Percentiles rank a stretch among this genome's conserved stretches.
Evolutionary conservation across 2,329 filamentous ascomycete genomes (phyloP).

Genomic region (Ophiocordyceps australis): DNA sequence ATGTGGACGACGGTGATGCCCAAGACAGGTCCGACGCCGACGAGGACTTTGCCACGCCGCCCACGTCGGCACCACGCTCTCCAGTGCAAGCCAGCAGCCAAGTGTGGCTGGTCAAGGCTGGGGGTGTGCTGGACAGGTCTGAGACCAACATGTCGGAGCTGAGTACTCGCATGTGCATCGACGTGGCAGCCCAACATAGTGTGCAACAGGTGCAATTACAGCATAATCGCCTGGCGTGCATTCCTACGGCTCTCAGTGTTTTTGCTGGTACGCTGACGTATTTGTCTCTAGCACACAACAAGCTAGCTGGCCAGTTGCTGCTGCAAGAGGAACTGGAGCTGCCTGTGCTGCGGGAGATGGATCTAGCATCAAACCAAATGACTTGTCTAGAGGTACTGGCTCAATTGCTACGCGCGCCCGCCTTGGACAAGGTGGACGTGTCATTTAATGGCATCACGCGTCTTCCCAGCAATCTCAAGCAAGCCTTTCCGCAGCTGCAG

Average conservation of each 20-base stretch:
- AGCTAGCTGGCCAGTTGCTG: slow-evolving; percentile 45
- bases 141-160: slow-evolving; percentile 44
- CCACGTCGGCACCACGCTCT: slow-evolving; percentile 32
- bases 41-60: slow-evolving; percentile 36
- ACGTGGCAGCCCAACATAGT: slow-evolving; percentile 30
- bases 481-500: slow-evolving; percentile 49
- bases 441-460: slow-evolving; percentile 64
- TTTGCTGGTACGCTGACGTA: slow-evolving; percentile 53
- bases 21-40: slow-evolving; percentile 32
- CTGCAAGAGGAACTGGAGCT: slow-evolving; percentile 50
- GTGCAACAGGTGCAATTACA: slow-evolving; percentile 48
- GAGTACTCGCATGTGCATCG: slow-evolving; percentile 37
- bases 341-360: slow-evolving; percentile 59
- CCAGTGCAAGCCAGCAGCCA: slow-evolving; percentile 21
- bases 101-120: slow-evolving; percentile 34
- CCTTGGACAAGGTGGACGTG: slow-evolving; percentile 60
- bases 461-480: slow-evolving; percentile 44
- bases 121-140: slow-evolving; percentile 53
- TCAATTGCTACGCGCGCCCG: slow-evolving; percentile 51
- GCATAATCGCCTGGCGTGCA: slow-evolving; percentile 52
- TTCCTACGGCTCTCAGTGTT: slow-evolving; percentile 55
- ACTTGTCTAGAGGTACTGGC: slow-evolving; percentile 50
- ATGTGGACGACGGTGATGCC: slow-evolving; percentile 15
- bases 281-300: slow-evolving; percentile 61
- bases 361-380: slow-evolving; percentile 57